A percentile compares a stretch with the other conserved stretches of the same genome.
Evolutionary conservation across 441 rosid species (phyloP).

Genomic region (Cnidoscolus chayamansa): DNA sequence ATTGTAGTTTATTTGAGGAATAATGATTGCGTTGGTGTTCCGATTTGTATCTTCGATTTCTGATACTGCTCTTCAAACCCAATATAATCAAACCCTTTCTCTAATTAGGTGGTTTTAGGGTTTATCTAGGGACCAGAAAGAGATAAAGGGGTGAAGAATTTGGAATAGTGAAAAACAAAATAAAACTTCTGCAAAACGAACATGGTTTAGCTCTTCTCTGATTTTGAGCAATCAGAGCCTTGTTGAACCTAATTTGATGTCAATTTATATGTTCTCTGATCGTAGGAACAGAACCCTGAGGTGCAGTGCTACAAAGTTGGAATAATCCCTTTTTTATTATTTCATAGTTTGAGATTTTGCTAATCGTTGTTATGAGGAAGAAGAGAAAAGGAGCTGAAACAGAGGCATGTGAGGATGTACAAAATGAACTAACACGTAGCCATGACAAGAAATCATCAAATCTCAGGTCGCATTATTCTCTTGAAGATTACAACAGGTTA

Average conservation of each 20-base stretch:
- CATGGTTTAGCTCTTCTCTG: background rate
- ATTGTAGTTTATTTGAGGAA: background rate
- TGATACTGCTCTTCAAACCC: background rate
- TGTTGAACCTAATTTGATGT: background rate
- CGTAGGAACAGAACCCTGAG: conserved; percentile 1
- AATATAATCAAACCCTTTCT: background rate
- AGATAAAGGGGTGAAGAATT: background rate
- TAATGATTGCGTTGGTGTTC: conserved; percentile 9
- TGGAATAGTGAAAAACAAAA: background rate
- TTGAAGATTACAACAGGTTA: conserved; percentile 75
- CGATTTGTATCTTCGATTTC: conserved; percentile 18
- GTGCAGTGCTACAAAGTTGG: background rate
- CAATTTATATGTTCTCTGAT: background rate
- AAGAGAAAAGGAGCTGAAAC: conserved; percentile 87
- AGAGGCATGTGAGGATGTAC: conserved; percentile 36
- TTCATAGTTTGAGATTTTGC: background rate
- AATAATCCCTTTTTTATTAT: background rate
- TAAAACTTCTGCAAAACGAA: background rate
- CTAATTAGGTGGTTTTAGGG: background rate
- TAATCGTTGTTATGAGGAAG: conserved; percentile 69
- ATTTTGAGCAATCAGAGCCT: background rate
- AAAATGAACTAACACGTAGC: conserved; percentile 32
- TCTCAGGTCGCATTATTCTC: conserved; percentile 62
- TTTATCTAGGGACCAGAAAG: background rate
- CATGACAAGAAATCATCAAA: conserved; percentile 47